Percentiles rank a stretch among this genome's conserved stretches.
Evolutionary conservation across 495 filamentous ascomycete genomes (phyloP).

Genomic region (Cudoniella acicularis): DNA sequence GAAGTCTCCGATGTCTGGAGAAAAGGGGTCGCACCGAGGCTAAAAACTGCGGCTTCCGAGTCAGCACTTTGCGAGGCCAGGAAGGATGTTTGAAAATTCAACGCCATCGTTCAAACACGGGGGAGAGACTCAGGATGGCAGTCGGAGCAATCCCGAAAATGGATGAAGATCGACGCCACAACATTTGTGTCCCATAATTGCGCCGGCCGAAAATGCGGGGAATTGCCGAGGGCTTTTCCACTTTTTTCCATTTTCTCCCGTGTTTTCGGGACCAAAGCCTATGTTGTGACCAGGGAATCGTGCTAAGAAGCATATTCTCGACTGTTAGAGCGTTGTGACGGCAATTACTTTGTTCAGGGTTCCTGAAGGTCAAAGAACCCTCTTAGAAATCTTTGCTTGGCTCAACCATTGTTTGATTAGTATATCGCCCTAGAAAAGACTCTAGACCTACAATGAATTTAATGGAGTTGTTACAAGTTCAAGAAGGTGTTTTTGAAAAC

Average conservation of each 20-base stretch:
- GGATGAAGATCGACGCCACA: background rate
- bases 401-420: no score
- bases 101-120: no score
- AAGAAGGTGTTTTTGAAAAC: no score
- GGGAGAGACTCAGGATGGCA: no score
- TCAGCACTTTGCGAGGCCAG: background rate
- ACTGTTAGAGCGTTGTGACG: background rate
- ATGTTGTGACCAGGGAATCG: no score
- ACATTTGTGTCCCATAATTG: background rate
- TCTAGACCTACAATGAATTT: no score
- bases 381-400: no score
- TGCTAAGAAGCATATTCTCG: background rate
- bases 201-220: background rate
- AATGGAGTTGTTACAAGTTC: no score
- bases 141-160: background rate
- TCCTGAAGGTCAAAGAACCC: no score
- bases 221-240: background rate
- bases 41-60: background rate
- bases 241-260: background rate
- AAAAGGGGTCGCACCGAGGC: background rate
- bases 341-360: background rate
- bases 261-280: background rate
- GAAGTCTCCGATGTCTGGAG: background rate
- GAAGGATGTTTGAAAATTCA: background rate
- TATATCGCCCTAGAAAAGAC: no score